Base-by-base conservation (phyloP, 2,329 filamentous ascomycete genomes). In the Epichloe baconii region DNA sequence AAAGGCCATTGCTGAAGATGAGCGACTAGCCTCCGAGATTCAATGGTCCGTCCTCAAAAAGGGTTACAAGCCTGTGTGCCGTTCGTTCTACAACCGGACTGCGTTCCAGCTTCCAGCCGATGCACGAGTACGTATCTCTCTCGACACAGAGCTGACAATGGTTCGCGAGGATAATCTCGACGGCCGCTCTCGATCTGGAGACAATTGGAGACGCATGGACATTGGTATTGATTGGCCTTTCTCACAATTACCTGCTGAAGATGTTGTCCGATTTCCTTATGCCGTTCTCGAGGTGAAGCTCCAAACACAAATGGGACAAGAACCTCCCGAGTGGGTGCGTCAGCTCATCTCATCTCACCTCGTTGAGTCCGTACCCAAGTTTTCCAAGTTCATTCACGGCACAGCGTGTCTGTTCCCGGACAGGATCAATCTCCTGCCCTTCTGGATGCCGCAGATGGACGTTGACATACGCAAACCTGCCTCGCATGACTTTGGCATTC, bases 381-480 rank as follows among this genome's bases (percentile, higher is more conserved):
- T 97, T 69, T 96, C 89, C 63, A 98, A 98, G 71, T 98, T 97
- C 67, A 97, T 98, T 53, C 93, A 98, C 67, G 93, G 93, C 53
- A 89, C 85, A 2, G 91, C 91, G 10, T 86, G 81, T 11, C 71
- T 98, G 44, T 94, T 96, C 66, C 90, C 90, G 0, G 78, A 83
- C 44, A 82, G 86, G 51, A 98, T 98, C 67, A 75, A 96, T 46
- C 76, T 98, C 12, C 75, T 98, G 5, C 93, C 93, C 0, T 98
- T 88, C 74, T 98, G 93, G 93, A 87, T 91, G 75, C 93, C 93
- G 1, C 93, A 98, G 69, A 98, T 98, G 93, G 84, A 95, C 58
- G 82, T 94, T 23, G 93, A 98, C 63, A 98, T 98, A 61, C 86
- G 90, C 58, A 98, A 98, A 69, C 89, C 93, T 1, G 79, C 82